A percentile compares a stretch with the other conserved stretches of the same genome.
Conservation (phyloP, 371 early-diverging fungal species). For the Rhizopus delemar region DNA sequence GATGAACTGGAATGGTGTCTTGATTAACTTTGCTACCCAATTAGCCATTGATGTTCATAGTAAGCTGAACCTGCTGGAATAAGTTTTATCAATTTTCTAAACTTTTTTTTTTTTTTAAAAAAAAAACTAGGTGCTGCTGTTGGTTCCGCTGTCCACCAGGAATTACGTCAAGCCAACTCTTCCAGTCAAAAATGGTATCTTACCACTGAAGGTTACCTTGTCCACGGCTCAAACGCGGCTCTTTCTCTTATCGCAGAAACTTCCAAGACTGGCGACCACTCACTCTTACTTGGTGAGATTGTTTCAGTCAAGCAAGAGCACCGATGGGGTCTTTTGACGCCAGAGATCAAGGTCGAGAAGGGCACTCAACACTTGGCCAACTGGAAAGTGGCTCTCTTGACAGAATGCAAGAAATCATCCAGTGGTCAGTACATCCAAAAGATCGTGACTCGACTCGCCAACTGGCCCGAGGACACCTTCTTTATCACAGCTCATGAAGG, state of each 20-base stretch:
- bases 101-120: too few species aligned
- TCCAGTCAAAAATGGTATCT: conserved; percentile 36
- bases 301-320: conserved; percentile 4
- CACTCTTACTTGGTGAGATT: conserved; percentile 14
- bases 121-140: conserved; percentile 19
- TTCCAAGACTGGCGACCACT: conserved; percentile 5
- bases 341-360: conserved; percentile 18
- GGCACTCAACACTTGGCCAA: conserved; percentile 16
- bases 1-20: conserved; percentile 51
- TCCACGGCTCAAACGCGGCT: conserved; percentile 22
- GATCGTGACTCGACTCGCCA: conserved; percentile 26
- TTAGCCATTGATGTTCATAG: conserved; percentile 42
- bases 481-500: conserved; percentile 37
- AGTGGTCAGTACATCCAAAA: conserved; percentile 17
- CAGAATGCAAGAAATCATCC: conserved; percentile 23
- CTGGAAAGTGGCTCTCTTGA: conserved; percentile 19
- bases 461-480: conserved; percentile 41
- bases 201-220: conserved; percentile 22
- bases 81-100: not conserved
- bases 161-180: conserved; percentile 14
- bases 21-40: conserved; percentile 55
- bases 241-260: conserved; percentile 20
- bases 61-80: conserved; percentile 10
- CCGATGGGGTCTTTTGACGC: conserved; percentile 28
- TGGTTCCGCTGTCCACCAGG: conserved; percentile 28